These are phyloP conservation scores for Erucastrum elatum DNA, from an alignment of 345 rosid genomes.

Conservation along the genomic window DNA sequence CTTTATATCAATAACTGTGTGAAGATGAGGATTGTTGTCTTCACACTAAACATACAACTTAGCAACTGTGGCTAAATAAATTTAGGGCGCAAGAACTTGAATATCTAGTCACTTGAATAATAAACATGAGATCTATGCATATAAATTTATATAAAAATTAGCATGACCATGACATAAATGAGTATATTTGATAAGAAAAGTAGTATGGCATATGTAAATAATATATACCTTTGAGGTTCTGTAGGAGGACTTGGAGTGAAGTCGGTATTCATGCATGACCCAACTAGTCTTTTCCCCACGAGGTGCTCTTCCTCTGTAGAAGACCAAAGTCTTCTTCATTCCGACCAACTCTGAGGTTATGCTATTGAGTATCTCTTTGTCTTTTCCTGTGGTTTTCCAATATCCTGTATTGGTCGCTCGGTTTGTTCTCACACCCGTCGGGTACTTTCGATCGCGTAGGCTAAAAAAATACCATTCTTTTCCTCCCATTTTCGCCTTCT, in stretches of 20 bases:
- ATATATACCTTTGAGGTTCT: constrained; percentile 68
- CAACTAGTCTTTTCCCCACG: constrained; percentile 93
- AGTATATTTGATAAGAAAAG: not conserved
- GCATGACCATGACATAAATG: not conserved
- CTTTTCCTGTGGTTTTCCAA: constrained; percentile 99
- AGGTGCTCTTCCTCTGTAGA: constrained; percentile 95
- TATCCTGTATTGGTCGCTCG: constrained; percentile 94
- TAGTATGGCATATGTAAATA: not conserved
- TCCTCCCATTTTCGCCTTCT: constrained; percentile 96
- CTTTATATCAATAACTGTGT: not conserved
- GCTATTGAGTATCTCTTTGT: constrained; percentile 89
- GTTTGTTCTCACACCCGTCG: constrained; percentile 95
- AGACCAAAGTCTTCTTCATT: constrained; percentile 95
- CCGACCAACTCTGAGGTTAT: constrained; percentile 75
- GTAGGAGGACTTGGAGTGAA: constrained; percentile 77
- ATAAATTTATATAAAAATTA: not conserved
- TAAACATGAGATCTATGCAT: not conserved
- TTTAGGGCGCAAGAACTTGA: not conserved
- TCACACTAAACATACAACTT: not conserved
- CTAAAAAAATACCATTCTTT: constrained; percentile 99
- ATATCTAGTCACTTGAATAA: not conserved
- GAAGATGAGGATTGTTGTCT: not conserved
- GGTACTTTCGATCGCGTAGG: constrained; percentile 89
- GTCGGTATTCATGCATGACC: constrained; percentile 99
- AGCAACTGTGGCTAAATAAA: not conserved